These are phyloP conservation scores for Wickerhamiella siamensis DNA, from an alignment of 805 yeast species.

Conservation along the genomic window DNA sequence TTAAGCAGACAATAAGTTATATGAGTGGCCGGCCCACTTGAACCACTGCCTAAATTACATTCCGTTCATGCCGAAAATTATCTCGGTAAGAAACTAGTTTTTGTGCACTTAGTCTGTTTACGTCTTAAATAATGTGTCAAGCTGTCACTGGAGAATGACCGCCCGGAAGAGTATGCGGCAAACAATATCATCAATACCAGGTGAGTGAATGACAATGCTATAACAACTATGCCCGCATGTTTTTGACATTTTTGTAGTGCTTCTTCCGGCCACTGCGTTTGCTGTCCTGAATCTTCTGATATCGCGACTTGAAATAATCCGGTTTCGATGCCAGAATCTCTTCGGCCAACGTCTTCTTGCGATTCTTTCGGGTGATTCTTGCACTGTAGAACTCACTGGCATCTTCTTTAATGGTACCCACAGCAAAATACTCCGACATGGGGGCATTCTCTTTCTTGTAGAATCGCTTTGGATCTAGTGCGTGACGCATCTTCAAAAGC, in stretches of 20 bases:
- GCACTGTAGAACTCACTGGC: conserved; percentile 61
- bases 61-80: no score
- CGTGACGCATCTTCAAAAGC: conserved; percentile 72
- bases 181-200: no score
- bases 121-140: no score
- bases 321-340: conserved; percentile 44
- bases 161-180: no score
- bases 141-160: no score
- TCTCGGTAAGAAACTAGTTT: background rate
- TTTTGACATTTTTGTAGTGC: conserved; percentile 48
- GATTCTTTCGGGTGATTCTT: conserved; percentile 51
- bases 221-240: conserved; percentile 31
- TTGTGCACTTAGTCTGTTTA: no score
- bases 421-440: conserved; percentile 65
- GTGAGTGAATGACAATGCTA: no score
- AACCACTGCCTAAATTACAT: background rate
- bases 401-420: conserved; percentile 79
- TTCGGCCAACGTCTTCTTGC: conserved; percentile 67
- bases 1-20: conserved; percentile 13
- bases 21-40: conserved; percentile 12
- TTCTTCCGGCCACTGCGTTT: conserved; percentile 52
- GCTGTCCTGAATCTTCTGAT: conserved; percentile 57
- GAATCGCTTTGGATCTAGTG: conserved; percentile 88
- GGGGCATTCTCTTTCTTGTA: conserved; percentile 71
- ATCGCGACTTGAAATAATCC: conserved; percentile 81